Base-by-base conservation (phyloP, 179 eudicot genomes). In the Corrigiola litoralis region DNA sequence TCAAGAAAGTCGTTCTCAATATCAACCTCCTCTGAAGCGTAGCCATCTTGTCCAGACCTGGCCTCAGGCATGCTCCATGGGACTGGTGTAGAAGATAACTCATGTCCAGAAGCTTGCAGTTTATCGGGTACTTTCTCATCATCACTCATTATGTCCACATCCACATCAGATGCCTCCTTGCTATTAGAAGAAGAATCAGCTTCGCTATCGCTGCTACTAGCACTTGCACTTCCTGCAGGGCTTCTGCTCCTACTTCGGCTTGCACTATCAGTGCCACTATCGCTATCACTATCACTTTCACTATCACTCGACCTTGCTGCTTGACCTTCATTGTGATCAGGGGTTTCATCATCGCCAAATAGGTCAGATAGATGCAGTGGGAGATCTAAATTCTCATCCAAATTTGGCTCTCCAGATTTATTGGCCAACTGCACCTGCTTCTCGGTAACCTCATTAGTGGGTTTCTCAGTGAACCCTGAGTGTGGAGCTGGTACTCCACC, bases 121-220 rank as follows among this genome's bases (percentile, higher is more conserved):
- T 80, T 79, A 50, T 75, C 81, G 44, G 76, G 66, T 70, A 84
- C 92, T 65, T 82, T 85, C 46, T 88, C 96, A 72, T 84, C 96
- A 56, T 88, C 96, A 68, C 92, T 84, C 82, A 91, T 82, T 52
- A 95, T 95, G 77, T 91, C 90, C 34, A 95, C 85, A 65, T 95
- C 99, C 79, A 85, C 95, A 65, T 95, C 99, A 74, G 97, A 84
- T 24, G 86, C 85, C 72, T 90, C 86, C 80, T 94, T 87, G 83
- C 97, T 94, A 75, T 88, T 85, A n/a, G 97, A 75, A 73, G 92
- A 87, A 68, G 92, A 86, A 79, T 88, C 97, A 66, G 85, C 87
- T 41, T 92, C 98, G 72, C 94, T 90, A 63, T 88, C 97, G 66
- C 97, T 94, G 84, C 96, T 85, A 78, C 89, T 94, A 46, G 80